phyloP scores from a whole-genome alignment of 768 basidiomycete species.

The Naganishia vishniacii region DNA sequence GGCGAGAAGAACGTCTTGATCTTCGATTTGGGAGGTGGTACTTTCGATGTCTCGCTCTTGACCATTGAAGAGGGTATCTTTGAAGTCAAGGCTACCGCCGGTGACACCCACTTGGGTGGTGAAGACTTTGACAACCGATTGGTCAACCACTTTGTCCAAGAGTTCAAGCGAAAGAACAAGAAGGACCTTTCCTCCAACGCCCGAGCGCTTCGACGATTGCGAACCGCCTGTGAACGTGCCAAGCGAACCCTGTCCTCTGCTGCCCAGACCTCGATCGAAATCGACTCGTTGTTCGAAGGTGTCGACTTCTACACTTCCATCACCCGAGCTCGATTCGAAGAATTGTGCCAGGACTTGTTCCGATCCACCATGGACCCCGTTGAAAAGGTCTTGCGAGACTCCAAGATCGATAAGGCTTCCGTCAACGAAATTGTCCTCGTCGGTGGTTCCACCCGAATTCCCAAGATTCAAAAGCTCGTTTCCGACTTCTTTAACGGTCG shows the following conservation, averaged over 20 bases:
- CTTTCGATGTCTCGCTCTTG: conserved; percentile 95
- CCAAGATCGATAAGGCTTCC: conserved; percentile 92
- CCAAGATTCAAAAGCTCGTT: conserved; percentile 96
- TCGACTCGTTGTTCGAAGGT: conserved; percentile 95
- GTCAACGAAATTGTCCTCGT: conserved; percentile 68
- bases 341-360: conserved; percentile 51
- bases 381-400: conserved; percentile 95
- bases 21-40: conserved; percentile 97
- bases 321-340: conserved; percentile 80
- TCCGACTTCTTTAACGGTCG: conserved; percentile 95
- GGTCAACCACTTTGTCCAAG: conserved; percentile 80
- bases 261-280: conserved; percentile 92
- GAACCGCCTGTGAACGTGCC: conserved; percentile 97
- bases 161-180: conserved; percentile 91
- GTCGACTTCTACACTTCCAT: conserved; percentile 99
- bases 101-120: conserved; percentile 53
- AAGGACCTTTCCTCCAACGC: conserved; percentile 87
- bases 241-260: conserved; percentile 98
- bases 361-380: conserved; percentile 58
- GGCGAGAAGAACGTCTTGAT: conserved; percentile 94
- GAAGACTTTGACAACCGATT: conserved; percentile 94
- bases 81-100: conserved; percentile 90
- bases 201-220: conserved; percentile 89
- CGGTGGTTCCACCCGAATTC: conserved; percentile 85
- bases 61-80: conserved; percentile 81